Conservation (phyloP, 2,329 filamentous ascomycete species). For the Neonectria punicea region DNA sequence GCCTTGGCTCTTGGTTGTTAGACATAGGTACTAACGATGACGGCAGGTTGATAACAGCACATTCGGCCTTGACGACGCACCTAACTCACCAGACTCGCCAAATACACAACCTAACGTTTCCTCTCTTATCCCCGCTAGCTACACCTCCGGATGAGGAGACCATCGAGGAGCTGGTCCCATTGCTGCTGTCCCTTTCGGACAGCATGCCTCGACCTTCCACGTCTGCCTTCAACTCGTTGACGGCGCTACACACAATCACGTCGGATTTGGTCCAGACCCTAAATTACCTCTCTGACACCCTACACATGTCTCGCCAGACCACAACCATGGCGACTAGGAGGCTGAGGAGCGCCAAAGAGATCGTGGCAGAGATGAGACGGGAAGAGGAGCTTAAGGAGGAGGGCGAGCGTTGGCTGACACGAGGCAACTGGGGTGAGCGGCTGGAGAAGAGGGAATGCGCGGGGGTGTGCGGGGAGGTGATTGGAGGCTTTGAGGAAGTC, state of each 20-base stretch:
- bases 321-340: conserved; percentile 83
- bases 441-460: conserved; percentile 83
- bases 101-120: conserved; percentile 78
- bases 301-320: conserved; percentile 94
- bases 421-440: conserved; percentile 84
- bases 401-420: conserved; percentile 82
- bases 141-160: conserved; percentile 70
- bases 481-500: conserved; percentile 91
- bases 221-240: conserved; percentile 71
- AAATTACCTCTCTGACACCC: conserved; percentile 86
- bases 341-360: conserved; percentile 82
- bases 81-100: conserved; percentile 79
- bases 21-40: conserved; percentile 26
- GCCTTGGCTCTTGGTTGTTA: not conserved
- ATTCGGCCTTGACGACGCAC: conserved; percentile 79
- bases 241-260: conserved; percentile 75
- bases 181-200: conserved; percentile 72
- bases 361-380: conserved; percentile 84
- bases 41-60: conserved; percentile 77
- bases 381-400: conserved; percentile 87
- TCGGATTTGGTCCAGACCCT: conserved; percentile 81
- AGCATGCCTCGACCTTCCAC: conserved; percentile 74
- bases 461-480: conserved; percentile 84
- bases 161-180: conserved; percentile 75
- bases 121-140: conserved; percentile 75